Evolutionary conservation across 306 rosid species (phyloP), one percentile per base, ranked within the genome.

Genomic region (Geum urbanum): DNA sequence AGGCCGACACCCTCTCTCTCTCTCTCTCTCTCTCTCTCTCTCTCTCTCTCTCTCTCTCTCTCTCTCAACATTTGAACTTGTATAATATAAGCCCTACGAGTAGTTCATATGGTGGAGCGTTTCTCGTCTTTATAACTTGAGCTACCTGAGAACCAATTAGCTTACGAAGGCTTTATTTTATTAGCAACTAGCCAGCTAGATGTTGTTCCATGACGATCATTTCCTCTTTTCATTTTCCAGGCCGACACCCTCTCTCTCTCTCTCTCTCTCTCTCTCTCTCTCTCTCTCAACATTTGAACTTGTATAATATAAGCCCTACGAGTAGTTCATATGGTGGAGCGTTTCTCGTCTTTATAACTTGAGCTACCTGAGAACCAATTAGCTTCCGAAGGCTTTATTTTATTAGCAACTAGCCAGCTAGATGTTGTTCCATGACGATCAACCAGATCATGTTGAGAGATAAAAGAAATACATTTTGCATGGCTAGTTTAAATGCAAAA

Each of bases 401-500:
- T 6, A 41, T 48, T 63, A 55, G 27, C 46, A 18, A 65, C 53
- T 60, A n/a, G n/a, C n/a, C n/a, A 69, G 39, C 18, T 18, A 59
- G 1, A 9, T 67, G 63, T 45, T 54, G 53, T 27, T 68, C 61
- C 50, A 68, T 39, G 72, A 52, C 32, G 55, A 49, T 67, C 72
- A 49, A 35, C 50, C 22, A 63, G 61, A 13, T 9, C 67, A 58
- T 60, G 67, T 75, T 79, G 83, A 55, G 84, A 74, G 82, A 63
- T 82, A 12, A 27, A 22, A 73, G 71, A 20, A 63, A 39, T 70
- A 55, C 10, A 46, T 44, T 43, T 70, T 83, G 88, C 86, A 90
- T 90, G 96, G 96, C 94, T 77, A 48, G 72, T 85, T 44, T 10
- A 32, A 70, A 73, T 76, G 77, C 79, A 18, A 68, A 18, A 74